These are phyloP conservation scores for Podospora pseudoanserina DNA, from an alignment of 495 filamentous ascomycete genomes.

Conservation along the genomic window DNA sequence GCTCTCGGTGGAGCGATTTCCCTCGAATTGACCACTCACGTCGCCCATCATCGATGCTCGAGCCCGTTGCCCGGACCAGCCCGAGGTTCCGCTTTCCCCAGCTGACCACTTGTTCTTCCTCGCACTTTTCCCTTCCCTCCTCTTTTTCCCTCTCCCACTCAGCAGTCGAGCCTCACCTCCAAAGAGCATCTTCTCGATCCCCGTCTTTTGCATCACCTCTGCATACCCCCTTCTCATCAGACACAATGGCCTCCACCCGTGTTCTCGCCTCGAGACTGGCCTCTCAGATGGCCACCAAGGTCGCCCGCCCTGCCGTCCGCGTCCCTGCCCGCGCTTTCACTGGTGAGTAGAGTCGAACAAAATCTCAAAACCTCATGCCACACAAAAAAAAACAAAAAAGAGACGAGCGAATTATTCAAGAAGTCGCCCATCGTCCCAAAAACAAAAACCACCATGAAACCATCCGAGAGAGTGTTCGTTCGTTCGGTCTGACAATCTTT, in stretches of 20 bases:
- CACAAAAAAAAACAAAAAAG: no score
- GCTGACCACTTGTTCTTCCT: constrained; percentile 35
- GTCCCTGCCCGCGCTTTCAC: constrained; percentile 62
- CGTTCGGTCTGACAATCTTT: constrained; percentile 15
- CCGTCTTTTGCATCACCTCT: constrained; percentile 35
- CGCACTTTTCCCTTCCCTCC: constrained; percentile 33
- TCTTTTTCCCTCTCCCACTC: constrained; percentile 40
- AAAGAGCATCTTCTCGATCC: constrained; percentile 32
- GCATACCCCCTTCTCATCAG: constrained; percentile 41
- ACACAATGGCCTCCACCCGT: constrained; percentile 71
- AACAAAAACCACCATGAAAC: background rate
- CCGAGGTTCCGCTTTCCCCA: constrained; percentile 33
- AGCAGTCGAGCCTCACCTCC: constrained; percentile 33
- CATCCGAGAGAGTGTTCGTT: background rate
- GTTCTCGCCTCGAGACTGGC: constrained; percentile 64
- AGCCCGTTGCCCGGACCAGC: constrained; percentile 39
- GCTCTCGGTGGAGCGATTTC: constrained; percentile 30
- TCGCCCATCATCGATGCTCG: constrained; percentile 18
- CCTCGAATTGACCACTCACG: constrained; percentile 35
- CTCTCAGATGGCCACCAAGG: constrained; percentile 70
- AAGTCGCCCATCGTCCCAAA: background rate
- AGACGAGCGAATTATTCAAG: constrained; percentile 6
- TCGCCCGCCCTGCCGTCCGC: constrained; percentile 65
- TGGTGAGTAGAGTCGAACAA: constrained; percentile 38
- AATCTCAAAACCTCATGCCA: no score